These are phyloP conservation scores for Nakazawaea laoshanensis DNA, from an alignment of 805 yeast species.

Conservation along the genomic window DNA sequence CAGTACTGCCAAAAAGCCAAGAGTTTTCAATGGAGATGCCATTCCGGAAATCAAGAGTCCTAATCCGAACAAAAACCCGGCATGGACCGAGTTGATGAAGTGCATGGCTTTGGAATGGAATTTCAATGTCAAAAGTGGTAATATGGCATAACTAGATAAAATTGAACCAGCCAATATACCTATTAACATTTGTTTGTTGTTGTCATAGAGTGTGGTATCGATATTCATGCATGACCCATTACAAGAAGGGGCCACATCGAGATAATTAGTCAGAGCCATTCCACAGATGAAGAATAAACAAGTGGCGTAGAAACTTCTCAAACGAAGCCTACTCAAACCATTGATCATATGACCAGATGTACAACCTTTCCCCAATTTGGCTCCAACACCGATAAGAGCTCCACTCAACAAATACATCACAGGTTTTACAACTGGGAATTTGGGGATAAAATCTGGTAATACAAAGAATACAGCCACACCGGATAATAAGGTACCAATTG, in stretches of 20 bases:
- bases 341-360: slow-evolving; percentile 49
- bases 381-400: slow-evolving; percentile 36
- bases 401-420: slow-evolving; percentile 27
- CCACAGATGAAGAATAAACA: slow-evolving; percentile 27
- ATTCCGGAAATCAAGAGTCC: slow-evolving; percentile 40
- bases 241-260: slow-evolving; percentile 7
- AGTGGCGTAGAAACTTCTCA: slow-evolving; percentile 38
- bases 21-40: slow-evolving; percentile 32
- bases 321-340: slow-evolving; percentile 37
- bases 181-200: slow-evolving; percentile 12
- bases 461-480: not conserved
- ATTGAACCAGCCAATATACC: slow-evolving; percentile 9
- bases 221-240: slow-evolving; percentile 11
- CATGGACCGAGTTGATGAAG: slow-evolving; percentile 14
- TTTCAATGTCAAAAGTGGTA: slow-evolving; percentile 16
- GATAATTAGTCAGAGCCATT: slow-evolving; percentile 15
- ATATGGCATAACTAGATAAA: slow-evolving; percentile 15
- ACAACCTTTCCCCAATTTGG: slow-evolving; percentile 40
- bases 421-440: not conserved
- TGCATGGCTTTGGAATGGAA: slow-evolving; percentile 5
- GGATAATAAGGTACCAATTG: slow-evolving; percentile 11
- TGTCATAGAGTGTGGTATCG: slow-evolving; percentile 11
- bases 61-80: slow-evolving; percentile 31
- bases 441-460: not conserved
- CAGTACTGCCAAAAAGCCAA: slow-evolving; percentile 34